Base-by-base conservation (phyloP, 2,329 filamentous ascomycete species). In the Plectosphaerella sp. region DNA sequence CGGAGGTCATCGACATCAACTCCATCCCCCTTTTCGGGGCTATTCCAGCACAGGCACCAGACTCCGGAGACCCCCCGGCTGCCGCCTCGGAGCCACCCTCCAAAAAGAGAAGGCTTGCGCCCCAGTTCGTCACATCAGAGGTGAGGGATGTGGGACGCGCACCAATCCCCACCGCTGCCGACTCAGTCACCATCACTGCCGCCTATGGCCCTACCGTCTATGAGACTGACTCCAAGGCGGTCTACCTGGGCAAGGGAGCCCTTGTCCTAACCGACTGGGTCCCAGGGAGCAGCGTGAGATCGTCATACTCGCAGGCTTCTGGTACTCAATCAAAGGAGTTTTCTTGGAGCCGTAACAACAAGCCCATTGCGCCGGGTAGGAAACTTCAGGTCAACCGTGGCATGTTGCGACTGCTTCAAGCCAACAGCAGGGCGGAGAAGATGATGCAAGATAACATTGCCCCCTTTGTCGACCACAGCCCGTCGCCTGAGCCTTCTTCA, bases 401-500 rank as follows among this genome's bases (percentile, higher is more conserved):
- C 1, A 69, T 80, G 57, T 74, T 67, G 54, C 65, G 64, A 24
- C 66, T 74, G 25, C 60, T 82, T 7, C 64, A 59, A 4, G 49
- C 41, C 8, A 58, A 58, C 35, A 39, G 51, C 57, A 3, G 51
- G 56, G 9, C 42, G 18, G n/a, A 50, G 45, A 7, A 20, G 20
- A 8, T n/a, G 18, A 46, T 51, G 16, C 54, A 56, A 39, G 50
- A 54, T 7, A 57, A 45, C 36, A 20, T 22, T 46, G 25, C 45
- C 35, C 10, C 66, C 80, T 7, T 79, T 80, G 16, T 20, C 39
- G 42, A 50, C 3, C 9, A 45, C 10, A 25, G 48, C n/a, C 47
- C 71, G 0, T 80, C 78, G 59, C 80, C 81, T 5, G 79, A 86
- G 4, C 86, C 82, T 3, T 70, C 70, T 33, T 64, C 70, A 43